Evolutionary conservation across 768 basidiomycete species (phyloP).

Genomic region (Tricholoma sp.): DNA sequence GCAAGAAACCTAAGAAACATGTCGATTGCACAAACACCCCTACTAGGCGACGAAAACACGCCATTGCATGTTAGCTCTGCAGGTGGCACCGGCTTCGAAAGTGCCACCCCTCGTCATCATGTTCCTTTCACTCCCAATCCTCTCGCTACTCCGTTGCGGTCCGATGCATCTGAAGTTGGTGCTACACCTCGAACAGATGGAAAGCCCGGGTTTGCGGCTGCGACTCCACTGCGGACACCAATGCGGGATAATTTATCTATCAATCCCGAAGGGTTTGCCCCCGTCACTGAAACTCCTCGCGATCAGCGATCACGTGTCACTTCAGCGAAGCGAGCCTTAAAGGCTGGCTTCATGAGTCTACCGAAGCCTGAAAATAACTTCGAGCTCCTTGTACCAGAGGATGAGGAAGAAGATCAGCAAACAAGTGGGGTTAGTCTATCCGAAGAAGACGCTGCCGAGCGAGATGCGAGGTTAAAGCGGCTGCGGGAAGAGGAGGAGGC

Average conservation of each 20-base stretch:
- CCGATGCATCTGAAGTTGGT: conserved; percentile 38
- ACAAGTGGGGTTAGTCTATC: conserved; percentile 24
- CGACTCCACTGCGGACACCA: conserved; percentile 91
- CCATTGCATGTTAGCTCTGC: conserved; percentile 71
- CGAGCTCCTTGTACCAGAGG: conserved; percentile 88
- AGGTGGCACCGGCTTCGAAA: conserved; percentile 90
- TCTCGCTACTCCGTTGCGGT: conserved; percentile 76
- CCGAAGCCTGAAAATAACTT: conserved; percentile 98
- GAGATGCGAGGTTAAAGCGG: conserved; percentile 70
- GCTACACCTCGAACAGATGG: conserved; percentile 45
- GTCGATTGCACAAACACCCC: conserved; percentile 87
- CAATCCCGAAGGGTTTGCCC: conserved; percentile 65
- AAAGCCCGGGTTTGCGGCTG: conserved; percentile 30
- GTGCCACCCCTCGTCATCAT: conserved; percentile 90
- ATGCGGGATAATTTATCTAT: conserved; percentile 89
- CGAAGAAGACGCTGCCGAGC: conserved; percentile 90
- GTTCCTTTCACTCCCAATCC: conserved; percentile 96
- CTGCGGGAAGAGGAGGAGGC: conserved; percentile 72
- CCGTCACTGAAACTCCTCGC: conserved; percentile 66
- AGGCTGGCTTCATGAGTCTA: conserved; percentile 75
- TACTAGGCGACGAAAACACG: conserved; percentile 97
- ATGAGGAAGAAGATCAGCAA: conserved; percentile 62
- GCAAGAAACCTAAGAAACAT: conserved; percentile 94
- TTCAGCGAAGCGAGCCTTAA: conserved; percentile 70
- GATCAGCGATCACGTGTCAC: conserved; percentile 60